Evolutionary conservation across 768 basidiomycete genomes (phyloP), one percentile per base, ranked within the genome.

Genomic region (Cystobasidium tubakii): DNA sequence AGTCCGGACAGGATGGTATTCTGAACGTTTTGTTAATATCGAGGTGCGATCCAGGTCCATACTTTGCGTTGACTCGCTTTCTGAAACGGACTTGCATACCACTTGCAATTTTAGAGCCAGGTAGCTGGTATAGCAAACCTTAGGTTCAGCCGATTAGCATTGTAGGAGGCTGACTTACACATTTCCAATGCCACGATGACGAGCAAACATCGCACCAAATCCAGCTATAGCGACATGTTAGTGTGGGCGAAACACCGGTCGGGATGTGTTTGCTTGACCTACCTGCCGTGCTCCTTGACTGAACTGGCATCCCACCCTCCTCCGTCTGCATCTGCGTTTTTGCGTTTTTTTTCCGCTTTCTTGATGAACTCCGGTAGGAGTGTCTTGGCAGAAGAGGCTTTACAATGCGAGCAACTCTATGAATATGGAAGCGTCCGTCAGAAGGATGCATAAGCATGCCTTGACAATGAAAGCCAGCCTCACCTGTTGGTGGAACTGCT

Each of bases 1-100:
- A 79, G 2, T 33, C 34, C 6, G 73, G 57, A 60, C 78, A 79
- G 19, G 76, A 74, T 15, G 66, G 36, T 2, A 79, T 33, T 0
- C 7, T 31, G 62, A 77, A 66, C 13, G 57, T 67, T 15, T 65
- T 33, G 2, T 66, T 1, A 7, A 42, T 50, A 60, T 78, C 73
- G 53, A 77, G 69, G 60, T 77, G 74, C 42, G 43, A 1, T 0
- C 10, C n/a, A 13, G 43, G 57, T 25, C 39, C 55, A 36, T 50
- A 19, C 62, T 69, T 69, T 6, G 66, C n/a, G 27, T 21, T 21
- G 39, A 23, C 36, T 57, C 36, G 55, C 57, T 36, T 36, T 54
- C 33, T 33, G 23, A 10, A 36, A 62, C 13, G 17, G 65, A 25
- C 27, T 42, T 36, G 1, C 53, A 55, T 31, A 1, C 57, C 19